phyloP scores from a whole-genome alignment of 352 stramenopile species.

The Phytophthora chlamydospora region DNA sequence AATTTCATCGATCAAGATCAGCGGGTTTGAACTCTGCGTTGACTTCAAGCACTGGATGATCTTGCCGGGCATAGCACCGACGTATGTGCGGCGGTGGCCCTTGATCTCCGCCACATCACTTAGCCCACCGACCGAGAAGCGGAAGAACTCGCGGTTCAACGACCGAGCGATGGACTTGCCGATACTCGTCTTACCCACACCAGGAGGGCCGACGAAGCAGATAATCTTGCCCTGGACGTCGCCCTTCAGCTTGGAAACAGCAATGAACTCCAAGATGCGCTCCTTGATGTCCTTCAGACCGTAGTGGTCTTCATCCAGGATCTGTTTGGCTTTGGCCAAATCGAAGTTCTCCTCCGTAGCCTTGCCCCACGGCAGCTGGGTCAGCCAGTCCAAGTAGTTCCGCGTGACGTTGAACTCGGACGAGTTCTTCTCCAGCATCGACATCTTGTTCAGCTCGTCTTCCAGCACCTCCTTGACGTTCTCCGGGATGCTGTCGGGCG shows the following conservation, averaged over 20 bases:
- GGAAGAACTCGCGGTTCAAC: conserved; percentile 98
- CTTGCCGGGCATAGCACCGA: conserved; percentile 99
- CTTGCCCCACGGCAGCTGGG: conserved; percentile 96
- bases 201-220: conserved; percentile 95
- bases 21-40: conserved; percentile 95
- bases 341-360: conserved; percentile 97
- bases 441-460: conserved; percentile 98
- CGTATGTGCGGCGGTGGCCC: conserved; percentile 98
- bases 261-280: conserved; percentile 99
- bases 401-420: conserved; percentile 98
- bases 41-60: conserved; percentile 99
- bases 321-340: conserved; percentile 90
- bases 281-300: conserved; percentile 98
- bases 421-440: conserved; percentile 98
- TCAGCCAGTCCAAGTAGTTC: conserved; percentile 99
- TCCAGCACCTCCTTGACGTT: conserved; percentile 95
- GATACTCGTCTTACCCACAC: conserved; percentile 95
- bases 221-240: conserved; percentile 98
- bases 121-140: conserved; percentile 98
- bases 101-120: conserved; percentile 99
- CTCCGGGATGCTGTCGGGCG: conserved; percentile 64
- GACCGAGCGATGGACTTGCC: conserved; percentile 96
- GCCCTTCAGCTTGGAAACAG: conserved; percentile 97
- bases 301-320: conserved; percentile 98
- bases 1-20: conserved; percentile 99